Base-by-base conservation (phyloP, 2,329 filamentous ascomycete genomes). In the Pseudonectria buxi region DNA sequence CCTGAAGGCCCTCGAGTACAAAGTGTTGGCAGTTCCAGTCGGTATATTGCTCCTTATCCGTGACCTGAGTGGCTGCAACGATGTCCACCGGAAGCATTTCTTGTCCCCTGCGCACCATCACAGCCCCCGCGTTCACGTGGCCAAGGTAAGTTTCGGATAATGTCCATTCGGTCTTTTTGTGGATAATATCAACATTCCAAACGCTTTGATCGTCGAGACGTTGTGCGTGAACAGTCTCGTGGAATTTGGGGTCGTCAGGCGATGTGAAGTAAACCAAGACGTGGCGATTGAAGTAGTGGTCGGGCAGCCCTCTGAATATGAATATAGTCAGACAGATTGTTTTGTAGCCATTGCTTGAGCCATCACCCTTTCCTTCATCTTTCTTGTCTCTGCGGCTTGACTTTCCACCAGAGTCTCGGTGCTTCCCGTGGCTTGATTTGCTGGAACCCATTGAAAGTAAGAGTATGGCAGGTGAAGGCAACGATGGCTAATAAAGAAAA, bases 1-100 rank as follows among this genome's bases (percentile, higher is more conserved):
- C 15, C 24, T 36, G 34, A 3, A 36, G 13, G 18, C 34, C 34
- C 24, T 31, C 34, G 13, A 36, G 28, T 14, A 13, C 15, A 36
- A 36, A 36, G 14, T 27, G 26, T n/a, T 36, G 34, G 14, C 28
- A 36, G 24, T 31, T 35, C 33, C 33, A 35, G 15, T 11, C 35
- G 6, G 18, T 4, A 24, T 33, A 27, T 15, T 28, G 10, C 11
- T 33, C 25, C 10, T 26, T 30, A 11, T 15, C 34, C 7, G 16
- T 11, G 11, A 36, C 24, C 14, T 22, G 11, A 27, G 13, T 12
- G 11, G 18, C 10, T 7, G 33, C 33, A 2, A 27, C 28, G 10
- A 31, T 31, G n/a, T 36, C 14, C 3, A 18, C 33, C 13, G 33
- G 33, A 3, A n/a, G 4, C 22, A 31, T 36, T 14, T 36, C 33